phyloP scores from a whole-genome alignment of 2,329 filamentous ascomycete species.

The Fusarium miscanthi region DNA sequence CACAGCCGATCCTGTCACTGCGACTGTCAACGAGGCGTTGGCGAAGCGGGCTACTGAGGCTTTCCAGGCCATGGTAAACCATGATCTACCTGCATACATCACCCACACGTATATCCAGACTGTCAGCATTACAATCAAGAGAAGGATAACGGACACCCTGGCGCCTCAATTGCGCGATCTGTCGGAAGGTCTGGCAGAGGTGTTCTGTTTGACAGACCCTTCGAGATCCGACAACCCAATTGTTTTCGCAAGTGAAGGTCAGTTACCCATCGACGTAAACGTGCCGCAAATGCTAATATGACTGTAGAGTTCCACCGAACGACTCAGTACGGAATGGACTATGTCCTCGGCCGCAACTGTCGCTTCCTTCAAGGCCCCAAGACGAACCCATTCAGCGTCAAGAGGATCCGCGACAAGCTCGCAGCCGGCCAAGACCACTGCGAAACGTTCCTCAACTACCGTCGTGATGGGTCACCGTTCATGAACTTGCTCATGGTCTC shows the following conservation, averaged over 20 bases:
- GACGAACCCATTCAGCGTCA: conserved; percentile 72
- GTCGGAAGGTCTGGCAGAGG: conserved; percentile 80
- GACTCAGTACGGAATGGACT: conserved; percentile 79
- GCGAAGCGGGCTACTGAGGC: conserved; percentile 72
- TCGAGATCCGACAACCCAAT: conserved; percentile 79
- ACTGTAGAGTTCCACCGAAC: conserved; percentile 75
- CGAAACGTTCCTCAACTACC: conserved; percentile 81
- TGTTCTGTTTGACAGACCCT: conserved; percentile 81
- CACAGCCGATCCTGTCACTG: conserved; percentile 59
- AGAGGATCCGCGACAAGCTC: conserved; percentile 70
- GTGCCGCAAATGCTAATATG: neutral
- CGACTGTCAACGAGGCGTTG: conserved; percentile 68
- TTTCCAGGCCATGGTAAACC: conserved; percentile 71
- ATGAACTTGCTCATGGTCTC: conserved; percentile 83
- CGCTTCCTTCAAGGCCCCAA: conserved; percentile 81
- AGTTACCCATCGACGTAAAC: neutral
- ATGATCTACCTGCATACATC: conserved; percentile 79
- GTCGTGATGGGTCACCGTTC: conserved; percentile 80
- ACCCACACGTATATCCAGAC: conserved; percentile 75
- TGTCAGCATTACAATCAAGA: conserved; percentile 75
- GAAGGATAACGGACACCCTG: conserved; percentile 74
- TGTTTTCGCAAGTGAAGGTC: conserved; percentile 80
- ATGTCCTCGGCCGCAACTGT: conserved; percentile 80
- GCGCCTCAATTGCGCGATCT: conserved; percentile 72
- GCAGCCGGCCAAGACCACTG: conserved; percentile 74